Base-by-base conservation (phyloP, 2,329 filamentous ascomycete genomes). In the Fusarium armeniacum region DNA sequence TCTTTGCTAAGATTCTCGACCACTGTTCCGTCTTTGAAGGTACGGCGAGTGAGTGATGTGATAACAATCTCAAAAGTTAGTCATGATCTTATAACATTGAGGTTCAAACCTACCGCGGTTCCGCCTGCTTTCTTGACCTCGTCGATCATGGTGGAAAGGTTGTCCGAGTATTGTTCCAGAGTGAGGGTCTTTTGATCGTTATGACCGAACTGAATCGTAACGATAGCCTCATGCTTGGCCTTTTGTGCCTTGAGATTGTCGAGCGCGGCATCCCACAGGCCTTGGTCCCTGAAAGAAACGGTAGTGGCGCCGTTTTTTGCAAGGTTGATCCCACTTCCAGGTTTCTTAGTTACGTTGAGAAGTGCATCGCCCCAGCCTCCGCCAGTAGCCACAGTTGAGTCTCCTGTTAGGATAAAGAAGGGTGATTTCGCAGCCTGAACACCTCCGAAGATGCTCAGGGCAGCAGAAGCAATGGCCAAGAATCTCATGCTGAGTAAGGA, bases 181-280 rank as follows among this genome's bases (percentile, higher is more conserved):
- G 47, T 66, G 9, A 65, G 62, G 32, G 43, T 55, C 30, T 65
- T 65, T 10, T 66, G 62, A 11, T 65, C 62, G 13, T 65, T 66
- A 4, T 65, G 62, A 0, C 62, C 62, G 13, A 65, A 65, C 5
- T 66, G 47, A 4, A 65, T 61, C 1, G 62, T 55, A 4, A 65
- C 62, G 8, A 65, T 61, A 5, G 62, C 54, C 6, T 65, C 62
- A 1, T 65, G 62, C 0, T 20, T 9, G 1, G 24, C 32, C 2
- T 65, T 61, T 1, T 66, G 32, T 0, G 9, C n/a, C n/a, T 50
- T 61, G 2, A 65, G 28, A 1, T 50, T 60, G 0, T 45, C 32
- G 2, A 65, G 36, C 3, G 62, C 62, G 13, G 26, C 28, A 3
- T 54, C 36, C 62, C 62, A 66, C 6, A 65, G 30, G 0, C 62